Percentiles rank a stretch among this genome's conserved stretches.
phyloP scores from a whole-genome alignment of 2,329 filamentous ascomycete genomes.

The Colletotrichum endophyticum region DNA sequence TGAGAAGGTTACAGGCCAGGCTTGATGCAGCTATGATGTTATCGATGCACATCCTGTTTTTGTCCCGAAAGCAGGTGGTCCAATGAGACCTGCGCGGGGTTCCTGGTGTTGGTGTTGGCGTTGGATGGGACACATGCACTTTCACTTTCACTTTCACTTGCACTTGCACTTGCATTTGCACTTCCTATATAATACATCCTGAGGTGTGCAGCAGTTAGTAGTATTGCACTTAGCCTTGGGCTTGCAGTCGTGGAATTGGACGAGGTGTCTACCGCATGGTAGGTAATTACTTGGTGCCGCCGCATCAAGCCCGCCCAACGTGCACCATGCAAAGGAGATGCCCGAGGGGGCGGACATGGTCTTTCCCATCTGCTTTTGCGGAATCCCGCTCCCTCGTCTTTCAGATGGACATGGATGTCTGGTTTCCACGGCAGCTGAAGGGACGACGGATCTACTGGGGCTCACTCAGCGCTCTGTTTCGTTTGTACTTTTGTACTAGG shows the following conservation, averaged over 20 bases:
- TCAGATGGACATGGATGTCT: not conserved
- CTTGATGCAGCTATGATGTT: slow-evolving; percentile 23
- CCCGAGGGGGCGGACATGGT: not conserved
- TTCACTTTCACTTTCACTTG: not conserved
- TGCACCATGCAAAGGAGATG: not conserved
- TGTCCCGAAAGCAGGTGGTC: slow-evolving; percentile 7
- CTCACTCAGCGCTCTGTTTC: not conserved
- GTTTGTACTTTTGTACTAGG: not conserved
- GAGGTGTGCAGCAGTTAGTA: too few species aligned
- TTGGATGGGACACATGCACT: not conserved
- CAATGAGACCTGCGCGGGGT: slow-evolving; percentile 17
- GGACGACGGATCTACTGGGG: not conserved
- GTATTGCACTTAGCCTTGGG: not conserved
- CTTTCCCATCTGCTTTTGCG: not conserved
- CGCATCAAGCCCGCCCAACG: not conserved
- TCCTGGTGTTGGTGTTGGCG: not conserved
- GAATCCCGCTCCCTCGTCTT: not conserved
- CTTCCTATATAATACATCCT: too few species aligned
- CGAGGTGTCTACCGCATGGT: not conserved
- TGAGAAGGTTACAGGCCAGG: not conserved
- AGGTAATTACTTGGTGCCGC: not conserved
- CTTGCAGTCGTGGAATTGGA: not conserved
- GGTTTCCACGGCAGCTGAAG: not conserved
- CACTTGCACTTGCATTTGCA: not conserved
- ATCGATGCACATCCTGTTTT: slow-evolving; percentile 19